Conservation (phyloP, 768 basidiomycete genomes). For the Udeniomyces megalosporus region DNA sequence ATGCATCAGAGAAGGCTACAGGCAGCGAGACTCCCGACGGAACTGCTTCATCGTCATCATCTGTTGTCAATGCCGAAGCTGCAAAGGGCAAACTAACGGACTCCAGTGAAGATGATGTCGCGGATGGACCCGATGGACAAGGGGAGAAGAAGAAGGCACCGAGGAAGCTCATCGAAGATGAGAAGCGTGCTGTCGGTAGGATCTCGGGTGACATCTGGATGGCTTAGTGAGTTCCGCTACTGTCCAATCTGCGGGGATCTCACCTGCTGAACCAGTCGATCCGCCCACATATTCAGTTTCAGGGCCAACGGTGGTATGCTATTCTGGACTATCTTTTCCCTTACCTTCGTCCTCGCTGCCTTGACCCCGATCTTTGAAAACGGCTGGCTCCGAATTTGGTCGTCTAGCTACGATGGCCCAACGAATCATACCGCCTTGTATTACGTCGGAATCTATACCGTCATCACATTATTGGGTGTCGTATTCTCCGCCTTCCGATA, state of each 20-base stretch:
- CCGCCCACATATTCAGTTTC: background rate
- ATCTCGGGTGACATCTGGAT: constrained; percentile 53
- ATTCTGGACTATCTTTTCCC: constrained; percentile 42
- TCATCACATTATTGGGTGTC: constrained; percentile 58
- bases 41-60: no score
- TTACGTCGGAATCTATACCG: constrained; percentile 58
- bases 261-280: background rate
- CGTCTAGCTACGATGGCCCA: constrained; percentile 31
- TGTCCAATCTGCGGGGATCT: no score
- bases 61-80: background rate
- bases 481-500: constrained; percentile 21
- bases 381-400: constrained; percentile 49
- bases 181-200: constrained; percentile 53
- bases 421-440: constrained; percentile 35
- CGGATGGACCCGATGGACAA: no score
- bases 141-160: constrained; percentile 45
- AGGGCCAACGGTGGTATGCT: background rate
- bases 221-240: constrained; percentile 30
- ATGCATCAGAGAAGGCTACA: background rate
- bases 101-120: no score
- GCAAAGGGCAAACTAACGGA: no score
- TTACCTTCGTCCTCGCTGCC: constrained; percentile 42
- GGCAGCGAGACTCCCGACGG: background rate
- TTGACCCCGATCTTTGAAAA: constrained; percentile 50
- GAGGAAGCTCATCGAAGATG: constrained; percentile 63